Conservation (phyloP, 129 eudicot species). For the Mikania micrantha region DNA sequence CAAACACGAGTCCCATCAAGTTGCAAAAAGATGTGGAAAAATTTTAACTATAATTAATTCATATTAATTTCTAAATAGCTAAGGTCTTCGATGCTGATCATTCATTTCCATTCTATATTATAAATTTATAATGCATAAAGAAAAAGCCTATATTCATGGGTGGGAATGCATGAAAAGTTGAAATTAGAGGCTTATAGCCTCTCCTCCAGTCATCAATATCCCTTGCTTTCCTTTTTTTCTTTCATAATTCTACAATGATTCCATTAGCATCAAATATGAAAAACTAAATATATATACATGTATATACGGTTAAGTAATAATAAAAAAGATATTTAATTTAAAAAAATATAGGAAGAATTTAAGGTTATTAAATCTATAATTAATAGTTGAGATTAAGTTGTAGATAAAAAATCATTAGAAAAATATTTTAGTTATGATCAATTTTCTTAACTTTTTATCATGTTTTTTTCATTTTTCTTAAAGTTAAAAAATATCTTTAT, state of each 20-base stretch:
- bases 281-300: neutral
- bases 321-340: too few relatives aligned
- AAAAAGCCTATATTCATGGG: slow-evolving; percentile 51
- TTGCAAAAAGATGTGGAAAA: slow-evolving; percentile 6
- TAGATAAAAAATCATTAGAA: too few relatives aligned
- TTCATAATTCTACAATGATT: slow-evolving; percentile 17
- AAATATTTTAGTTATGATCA: too few relatives aligned
- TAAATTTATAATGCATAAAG: slow-evolving; percentile 25
- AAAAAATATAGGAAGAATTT: too few relatives aligned
- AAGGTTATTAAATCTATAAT: too few relatives aligned
- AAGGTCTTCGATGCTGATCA: slow-evolving; percentile 25
- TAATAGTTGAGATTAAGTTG: too few relatives aligned
- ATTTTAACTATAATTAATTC: slow-evolving; percentile 11
- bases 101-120: slow-evolving; percentile 22
- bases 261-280: slow-evolving; percentile 11
- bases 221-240: slow-evolving; percentile 22
- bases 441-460: too few relatives aligned
- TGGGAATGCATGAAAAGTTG: slow-evolving; percentile 36
- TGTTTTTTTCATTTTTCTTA: too few relatives aligned
- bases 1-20: slow-evolving; percentile 9
- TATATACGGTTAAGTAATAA: too few relatives aligned
- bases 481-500: too few relatives aligned
- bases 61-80: slow-evolving; percentile 8
- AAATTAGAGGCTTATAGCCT: slow-evolving; percentile 31
- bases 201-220: slow-evolving; percentile 26